phyloP scores from a whole-genome alignment of 2,329 filamentous ascomycete species.

The Erysiphe pulchra region DNA sequence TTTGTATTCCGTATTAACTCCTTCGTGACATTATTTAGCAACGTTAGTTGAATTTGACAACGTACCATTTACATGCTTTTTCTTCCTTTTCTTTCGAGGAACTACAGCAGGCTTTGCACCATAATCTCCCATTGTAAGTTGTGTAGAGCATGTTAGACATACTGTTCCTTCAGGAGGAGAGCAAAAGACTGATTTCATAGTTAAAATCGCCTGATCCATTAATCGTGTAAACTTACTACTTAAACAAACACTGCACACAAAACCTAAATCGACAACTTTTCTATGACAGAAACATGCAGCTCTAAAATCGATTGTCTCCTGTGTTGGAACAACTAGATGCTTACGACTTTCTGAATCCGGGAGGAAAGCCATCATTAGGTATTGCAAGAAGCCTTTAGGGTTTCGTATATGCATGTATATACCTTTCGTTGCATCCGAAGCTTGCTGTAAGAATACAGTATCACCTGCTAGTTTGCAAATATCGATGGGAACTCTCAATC shows the following conservation, averaged over 20 bases:
- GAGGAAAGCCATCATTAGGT: constrained; percentile 85
- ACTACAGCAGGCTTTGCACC: constrained; percentile 55
- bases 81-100: constrained; percentile 47
- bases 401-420: constrained; percentile 36
- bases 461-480: constrained; percentile 66
- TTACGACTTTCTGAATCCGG: constrained; percentile 38
- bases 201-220: constrained; percentile 2
- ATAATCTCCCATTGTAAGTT: constrained; percentile 49
- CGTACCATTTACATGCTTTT: constrained; percentile 28
- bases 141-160: constrained; percentile 65
- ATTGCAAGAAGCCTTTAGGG: constrained; percentile 57
- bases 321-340: constrained; percentile 51
- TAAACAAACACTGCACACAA: constrained; percentile 86
- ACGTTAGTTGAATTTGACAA: neutral
- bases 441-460: constrained; percentile 85
- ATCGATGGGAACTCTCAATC: constrained; percentile 71
- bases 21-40: neutral
- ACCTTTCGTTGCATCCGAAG: constrained; percentile 45
- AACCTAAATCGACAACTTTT: constrained; percentile 71
- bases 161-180: constrained; percentile 33
- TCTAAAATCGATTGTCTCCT: constrained; percentile 77
- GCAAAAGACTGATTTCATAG: constrained; percentile 37
- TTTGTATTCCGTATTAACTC: too few species aligned
- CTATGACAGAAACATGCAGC: constrained; percentile 97
- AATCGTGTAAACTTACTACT: constrained; percentile 30